phyloP scores from a whole-genome alignment of 2,329 filamentous ascomycete genomes.

The Coniochaeta sp. region DNA sequence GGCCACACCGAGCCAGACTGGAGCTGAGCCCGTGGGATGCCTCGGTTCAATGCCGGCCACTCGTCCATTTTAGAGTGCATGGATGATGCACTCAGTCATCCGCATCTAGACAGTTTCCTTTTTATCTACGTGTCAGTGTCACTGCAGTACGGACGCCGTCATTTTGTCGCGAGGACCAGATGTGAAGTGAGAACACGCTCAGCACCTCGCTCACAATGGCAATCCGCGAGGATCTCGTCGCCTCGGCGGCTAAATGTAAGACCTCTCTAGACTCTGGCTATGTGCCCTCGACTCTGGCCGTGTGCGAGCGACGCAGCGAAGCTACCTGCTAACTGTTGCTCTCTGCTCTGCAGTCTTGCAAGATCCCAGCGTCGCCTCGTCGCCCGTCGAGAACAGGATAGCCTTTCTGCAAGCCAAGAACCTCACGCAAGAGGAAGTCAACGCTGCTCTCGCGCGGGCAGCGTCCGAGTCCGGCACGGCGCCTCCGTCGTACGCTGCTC shows the following conservation, averaged over 20 bases:
- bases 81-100: neutral
- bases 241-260: constrained; percentile 51
- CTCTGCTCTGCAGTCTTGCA: constrained; percentile 63
- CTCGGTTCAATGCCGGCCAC: constrained; percentile 20
- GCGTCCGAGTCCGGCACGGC: constrained; percentile 45
- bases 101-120: neutral
- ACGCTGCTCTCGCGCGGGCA: constrained; percentile 70
- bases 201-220: constrained; percentile 45
- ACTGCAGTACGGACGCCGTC: neutral
- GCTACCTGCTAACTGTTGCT: neutral
- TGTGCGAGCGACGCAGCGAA: too few species aligned
- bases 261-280: neutral
- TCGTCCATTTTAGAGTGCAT: neutral
- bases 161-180: neutral
- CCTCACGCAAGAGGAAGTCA: constrained; percentile 91
- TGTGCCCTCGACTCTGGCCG: neutral
- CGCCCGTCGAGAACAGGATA: constrained; percentile 86
- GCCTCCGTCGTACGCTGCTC: constrained; percentile 35
- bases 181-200: neutral
- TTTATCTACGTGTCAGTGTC: neutral
- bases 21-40: constrained; percentile 8
- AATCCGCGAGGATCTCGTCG: constrained; percentile 89
- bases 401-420: constrained; percentile 96
- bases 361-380: constrained; percentile 83
- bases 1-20: neutral